Conservation (phyloP, 1,284 basidiomycete genomes). For the Ustilago crameri region DNA sequence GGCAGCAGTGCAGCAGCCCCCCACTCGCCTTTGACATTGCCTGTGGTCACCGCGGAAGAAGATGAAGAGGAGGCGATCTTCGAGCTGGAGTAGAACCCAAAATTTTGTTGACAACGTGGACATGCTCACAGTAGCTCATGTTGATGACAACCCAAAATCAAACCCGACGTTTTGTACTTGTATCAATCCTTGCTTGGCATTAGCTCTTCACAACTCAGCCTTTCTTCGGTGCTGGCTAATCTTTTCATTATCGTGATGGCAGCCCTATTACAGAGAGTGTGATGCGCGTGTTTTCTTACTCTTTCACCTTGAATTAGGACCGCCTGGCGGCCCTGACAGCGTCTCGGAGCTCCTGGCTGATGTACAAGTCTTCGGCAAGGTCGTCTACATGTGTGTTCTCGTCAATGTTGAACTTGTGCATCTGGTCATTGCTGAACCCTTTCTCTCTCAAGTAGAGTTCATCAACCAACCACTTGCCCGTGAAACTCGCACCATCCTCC, state of each 20-base stretch:
- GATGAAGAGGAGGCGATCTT: conserved; percentile 66
- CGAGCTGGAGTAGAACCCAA: conserved; percentile 56
- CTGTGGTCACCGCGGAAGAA: conserved; percentile 53
- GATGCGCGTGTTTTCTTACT: too few relatives aligned
- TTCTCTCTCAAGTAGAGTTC: conserved; percentile 62
- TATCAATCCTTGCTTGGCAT: too few relatives aligned
- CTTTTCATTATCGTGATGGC: too few relatives aligned
- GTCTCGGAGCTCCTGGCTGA: conserved; percentile 56
- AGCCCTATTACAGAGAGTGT: too few relatives aligned
- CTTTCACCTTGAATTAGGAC: too few relatives aligned
- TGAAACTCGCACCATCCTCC: conserved; percentile 31
- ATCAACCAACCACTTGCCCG: conserved; percentile 61
- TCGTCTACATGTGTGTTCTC: conserved; percentile 32
- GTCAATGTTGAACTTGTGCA: conserved; percentile 40
- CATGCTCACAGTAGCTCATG: not conserved
- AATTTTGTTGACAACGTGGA: conserved; percentile 4
- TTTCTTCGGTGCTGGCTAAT: too few relatives aligned
- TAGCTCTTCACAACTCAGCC: too few relatives aligned
- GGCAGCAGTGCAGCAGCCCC: conserved; percentile 32
- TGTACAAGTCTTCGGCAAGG: conserved; percentile 64
- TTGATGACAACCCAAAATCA: not conserved
- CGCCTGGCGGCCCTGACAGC: conserved; percentile 34
- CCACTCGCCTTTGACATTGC: conserved; percentile 48
- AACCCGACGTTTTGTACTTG: conserved; percentile 7
- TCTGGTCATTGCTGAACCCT: conserved; percentile 39